Percentiles rank a stretch among this genome's conserved stretches.
Conservation (phyloP, 2,329 filamentous ascomycete species). For the Aspergillus costaricaensis region DNA sequence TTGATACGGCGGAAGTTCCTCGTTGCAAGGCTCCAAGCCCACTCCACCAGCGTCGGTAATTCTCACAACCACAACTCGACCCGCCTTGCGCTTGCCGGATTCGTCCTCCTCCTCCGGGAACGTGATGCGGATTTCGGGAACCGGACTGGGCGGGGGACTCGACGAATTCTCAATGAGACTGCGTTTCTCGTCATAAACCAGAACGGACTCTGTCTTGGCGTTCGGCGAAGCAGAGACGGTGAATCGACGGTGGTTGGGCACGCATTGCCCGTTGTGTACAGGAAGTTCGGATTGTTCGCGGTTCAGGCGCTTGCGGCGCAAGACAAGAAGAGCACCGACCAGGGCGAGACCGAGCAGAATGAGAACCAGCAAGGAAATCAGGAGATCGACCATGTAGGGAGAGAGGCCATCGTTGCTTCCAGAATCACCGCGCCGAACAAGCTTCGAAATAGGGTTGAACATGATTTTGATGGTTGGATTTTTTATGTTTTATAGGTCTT, state of each 20-base stretch:
- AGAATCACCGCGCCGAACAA: constrained; percentile 53
- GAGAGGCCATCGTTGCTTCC: constrained; percentile 53
- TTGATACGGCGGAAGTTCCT: constrained; percentile 86
- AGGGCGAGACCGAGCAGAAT: constrained; percentile 71
- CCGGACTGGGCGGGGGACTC: constrained; percentile 75
- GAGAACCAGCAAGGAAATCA: constrained; percentile 78
- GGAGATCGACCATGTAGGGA: constrained; percentile 68
- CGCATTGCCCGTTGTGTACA: constrained; percentile 63
- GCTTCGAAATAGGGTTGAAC: constrained; percentile 42
- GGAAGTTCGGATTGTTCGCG: constrained; percentile 58
- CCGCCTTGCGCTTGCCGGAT: constrained; percentile 74
- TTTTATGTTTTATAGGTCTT: background rate
- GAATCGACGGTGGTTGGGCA: constrained; percentile 56
- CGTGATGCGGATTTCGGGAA: constrained; percentile 96
- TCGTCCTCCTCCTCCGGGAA: constrained; percentile 92
- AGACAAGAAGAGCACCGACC: constrained; percentile 67
- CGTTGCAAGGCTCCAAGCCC: constrained; percentile 79
- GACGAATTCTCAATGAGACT: constrained; percentile 74
- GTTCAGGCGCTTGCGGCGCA: constrained; percentile 68
- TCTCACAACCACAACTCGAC: constrained; percentile 85
- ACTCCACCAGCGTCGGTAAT: constrained; percentile 84
- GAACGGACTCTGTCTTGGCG: constrained; percentile 67
- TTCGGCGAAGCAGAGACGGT: constrained; percentile 56
- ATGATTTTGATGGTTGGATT: constrained; percentile 19
- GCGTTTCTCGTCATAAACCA: constrained; percentile 78